Evolutionary conservation across 2,329 filamentous ascomycete genomes (phyloP).

Genomic region (Aspergillus awamori): DNA sequence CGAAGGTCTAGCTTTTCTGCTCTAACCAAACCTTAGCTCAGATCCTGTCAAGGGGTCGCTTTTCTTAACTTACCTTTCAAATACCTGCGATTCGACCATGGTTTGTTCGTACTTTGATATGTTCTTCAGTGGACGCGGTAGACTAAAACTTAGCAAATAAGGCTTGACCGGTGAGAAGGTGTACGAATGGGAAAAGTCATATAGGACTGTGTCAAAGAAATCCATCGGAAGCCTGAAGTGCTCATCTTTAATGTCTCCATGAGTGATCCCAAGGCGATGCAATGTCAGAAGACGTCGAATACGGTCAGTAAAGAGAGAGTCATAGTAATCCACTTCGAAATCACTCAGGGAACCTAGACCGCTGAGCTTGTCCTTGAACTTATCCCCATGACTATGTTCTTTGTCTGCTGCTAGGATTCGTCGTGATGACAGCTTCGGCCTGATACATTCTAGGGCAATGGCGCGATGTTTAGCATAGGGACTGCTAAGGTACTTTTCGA

Average conservation of each 20-base stretch:
- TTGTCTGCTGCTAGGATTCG: constrained; percentile 1
- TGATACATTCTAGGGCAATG: constrained; percentile 3
- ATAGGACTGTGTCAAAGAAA: constrained; percentile 19
- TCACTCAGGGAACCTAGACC: neutral
- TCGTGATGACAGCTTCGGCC: constrained; percentile 9
- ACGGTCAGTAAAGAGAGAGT: constrained; percentile 12
- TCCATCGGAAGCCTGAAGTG: constrained; percentile 20
- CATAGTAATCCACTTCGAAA: constrained; percentile 16
- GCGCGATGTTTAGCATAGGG: constrained; percentile 1
- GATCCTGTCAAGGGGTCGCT: neutral
- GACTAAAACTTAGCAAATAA: constrained; percentile 6
- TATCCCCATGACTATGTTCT: neutral
- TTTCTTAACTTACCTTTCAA: neutral
- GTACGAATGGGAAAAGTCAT: constrained; percentile 11
- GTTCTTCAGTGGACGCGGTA: constrained; percentile 1
- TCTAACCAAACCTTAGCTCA: constrained; percentile 3
- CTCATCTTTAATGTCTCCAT: constrained; percentile 19
- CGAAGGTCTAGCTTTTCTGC: constrained; percentile 6
- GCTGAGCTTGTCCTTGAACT: neutral
- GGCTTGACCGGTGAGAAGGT: constrained; percentile 7
- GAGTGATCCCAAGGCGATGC: constrained; percentile 16
- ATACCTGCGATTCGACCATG: constrained; percentile 5
- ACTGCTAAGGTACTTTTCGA: neutral
- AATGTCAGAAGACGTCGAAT: constrained; percentile 14
- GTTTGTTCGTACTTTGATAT: constrained; percentile 4